These are phyloP conservation scores for Cryptococcus floricola DNA, from an alignment of 1,284 basidiomycete species.

Conservation along the genomic window DNA sequence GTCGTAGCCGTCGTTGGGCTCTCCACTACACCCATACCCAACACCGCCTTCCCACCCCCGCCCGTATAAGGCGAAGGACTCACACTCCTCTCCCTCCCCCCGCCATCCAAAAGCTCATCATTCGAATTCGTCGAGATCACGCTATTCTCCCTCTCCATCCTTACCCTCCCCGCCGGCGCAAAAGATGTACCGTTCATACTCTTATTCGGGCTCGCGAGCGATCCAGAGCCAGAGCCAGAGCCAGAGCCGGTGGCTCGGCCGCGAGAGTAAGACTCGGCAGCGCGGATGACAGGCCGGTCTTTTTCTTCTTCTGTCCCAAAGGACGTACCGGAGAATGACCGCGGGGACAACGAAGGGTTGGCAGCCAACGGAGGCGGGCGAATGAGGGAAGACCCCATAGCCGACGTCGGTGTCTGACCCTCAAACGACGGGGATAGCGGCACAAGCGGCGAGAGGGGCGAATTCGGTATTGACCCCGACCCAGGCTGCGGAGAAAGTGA, in stretches of 20 bases:
- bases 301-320: slow-evolving; percentile 18
- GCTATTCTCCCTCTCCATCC: slow-evolving; percentile 21
- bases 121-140: slow-evolving; percentile 23
- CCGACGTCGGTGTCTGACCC: too few species aligned
- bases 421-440: too few species aligned
- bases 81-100: neutral
- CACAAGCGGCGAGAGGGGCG: too few species aligned
- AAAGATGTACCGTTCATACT: neutral
- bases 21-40: neutral
- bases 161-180: neutral
- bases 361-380: slow-evolving; percentile 29
- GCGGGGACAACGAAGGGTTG: slow-evolving; percentile 13
- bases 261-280: neutral
- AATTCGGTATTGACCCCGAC: neutral
- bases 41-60: neutral
- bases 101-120: slow-evolving; percentile 23
- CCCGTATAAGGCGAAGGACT: neutral
- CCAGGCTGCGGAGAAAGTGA: slow-evolving; percentile 19
- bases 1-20: slow-evolving; percentile 3
- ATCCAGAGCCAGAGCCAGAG: neutral
- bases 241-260: neutral
- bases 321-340: slow-evolving; percentile 1
- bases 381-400: slow-evolving; percentile 4
- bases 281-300: slow-evolving; percentile 17
- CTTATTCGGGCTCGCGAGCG: neutral